Evolutionary conservation across 2,329 filamentous ascomycete genomes (phyloP).

Genomic region (Rosellinia necatrix): DNA sequence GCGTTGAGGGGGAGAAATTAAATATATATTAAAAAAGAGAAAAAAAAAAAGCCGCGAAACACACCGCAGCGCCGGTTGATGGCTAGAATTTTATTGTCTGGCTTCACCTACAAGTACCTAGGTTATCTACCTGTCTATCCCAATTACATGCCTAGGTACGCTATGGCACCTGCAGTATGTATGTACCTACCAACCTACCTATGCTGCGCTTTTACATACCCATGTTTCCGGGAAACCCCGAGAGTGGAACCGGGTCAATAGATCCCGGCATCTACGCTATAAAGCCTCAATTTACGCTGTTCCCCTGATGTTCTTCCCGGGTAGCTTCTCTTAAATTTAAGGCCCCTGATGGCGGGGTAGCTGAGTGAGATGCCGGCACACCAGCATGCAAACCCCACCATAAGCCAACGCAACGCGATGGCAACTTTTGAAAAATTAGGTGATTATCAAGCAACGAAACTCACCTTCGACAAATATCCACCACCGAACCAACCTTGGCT

Average conservation of each 20-base stretch:
- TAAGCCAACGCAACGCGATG: conserved; percentile 11
- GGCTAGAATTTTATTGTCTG: conserved; percentile 14
- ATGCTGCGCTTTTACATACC: no score
- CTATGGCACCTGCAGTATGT: no score
- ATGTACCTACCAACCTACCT: no score
- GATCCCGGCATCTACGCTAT: background rate
- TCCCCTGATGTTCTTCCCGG: conserved; percentile 5
- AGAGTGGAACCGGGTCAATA: conserved; percentile 1
- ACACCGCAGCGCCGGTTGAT: background rate
- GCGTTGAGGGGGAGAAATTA: background rate
- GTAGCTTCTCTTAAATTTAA: conserved; percentile 13
- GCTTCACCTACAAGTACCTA: conserved; percentile 6
- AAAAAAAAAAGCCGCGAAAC: conserved; percentile 23
- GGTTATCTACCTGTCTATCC: no score
- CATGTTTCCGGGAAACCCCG: conserved; percentile 23
- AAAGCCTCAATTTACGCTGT: no score
- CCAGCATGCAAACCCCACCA: conserved; percentile 24
- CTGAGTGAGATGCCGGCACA: background rate
- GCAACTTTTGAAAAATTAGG: conserved; percentile 23
- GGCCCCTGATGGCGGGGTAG: conserved; percentile 22
- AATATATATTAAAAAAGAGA: background rate
- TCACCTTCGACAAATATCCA: conserved; percentile 23
- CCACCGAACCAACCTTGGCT: background rate
- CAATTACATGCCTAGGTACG: no score
- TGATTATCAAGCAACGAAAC: conserved; percentile 30